Percentiles rank a stretch among this genome's conserved stretches.
Conservation (phyloP, 139 green algal species). For the Monoraphidium neglectum region DNA sequence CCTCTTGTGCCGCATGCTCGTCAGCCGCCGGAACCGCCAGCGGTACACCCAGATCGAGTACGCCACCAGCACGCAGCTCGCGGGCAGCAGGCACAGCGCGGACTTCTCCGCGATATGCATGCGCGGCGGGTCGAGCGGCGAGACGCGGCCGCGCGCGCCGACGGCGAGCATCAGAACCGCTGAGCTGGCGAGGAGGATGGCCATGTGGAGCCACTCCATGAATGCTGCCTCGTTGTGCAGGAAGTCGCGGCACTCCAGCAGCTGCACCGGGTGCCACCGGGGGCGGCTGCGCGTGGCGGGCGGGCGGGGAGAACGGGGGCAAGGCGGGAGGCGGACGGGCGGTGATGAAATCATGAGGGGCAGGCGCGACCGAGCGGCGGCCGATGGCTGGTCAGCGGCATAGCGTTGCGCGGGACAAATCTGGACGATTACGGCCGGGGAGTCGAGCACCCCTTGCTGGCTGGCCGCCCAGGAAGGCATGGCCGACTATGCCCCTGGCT, state of each 20-base stretch:
- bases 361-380: too few relatives aligned
- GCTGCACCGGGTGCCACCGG: slow-evolving; percentile 17
- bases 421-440: too few relatives aligned
- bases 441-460: too few relatives aligned
- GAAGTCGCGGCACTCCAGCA: slow-evolving; percentile 24
- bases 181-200: slow-evolving; percentile 14
- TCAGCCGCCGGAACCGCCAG: slow-evolving; percentile 19
- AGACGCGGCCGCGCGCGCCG: slow-evolving; percentile 3
- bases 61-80: slow-evolving; percentile 16
- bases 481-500: too few relatives aligned
- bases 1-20: slow-evolving; percentile 18
- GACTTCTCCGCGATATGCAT: slow-evolving; percentile 20
- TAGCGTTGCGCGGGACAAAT: too few relatives aligned
- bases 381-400: too few relatives aligned
- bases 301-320: too few relatives aligned
- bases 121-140: slow-evolving; percentile 6
- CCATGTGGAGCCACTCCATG: slow-evolving; percentile 22
- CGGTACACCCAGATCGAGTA: slow-evolving; percentile 19
- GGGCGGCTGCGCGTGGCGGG: background rate
- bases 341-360: too few relatives aligned
- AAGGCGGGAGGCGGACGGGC: too few relatives aligned
- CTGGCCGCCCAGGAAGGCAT: too few relatives aligned
- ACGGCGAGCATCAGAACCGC: slow-evolving; percentile 22
- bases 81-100: slow-evolving; percentile 26
- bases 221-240: slow-evolving; percentile 17